Evolutionary conservation across 169 alveolate species (phyloP).

Genomic region (Plasmodium berghei): DNA sequence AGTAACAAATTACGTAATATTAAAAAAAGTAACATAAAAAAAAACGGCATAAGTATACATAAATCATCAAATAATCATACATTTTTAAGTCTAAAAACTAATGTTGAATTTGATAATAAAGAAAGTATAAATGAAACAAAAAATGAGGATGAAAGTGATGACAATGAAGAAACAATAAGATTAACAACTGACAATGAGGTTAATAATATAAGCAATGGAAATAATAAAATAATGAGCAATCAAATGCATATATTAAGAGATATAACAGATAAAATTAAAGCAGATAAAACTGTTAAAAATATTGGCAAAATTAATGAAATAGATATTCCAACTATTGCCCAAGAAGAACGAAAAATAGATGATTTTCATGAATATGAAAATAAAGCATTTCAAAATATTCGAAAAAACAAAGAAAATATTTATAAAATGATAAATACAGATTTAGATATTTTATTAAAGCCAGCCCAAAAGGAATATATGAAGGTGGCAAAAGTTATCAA

Average conservation of each 20-base stretch:
- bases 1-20: constrained; percentile 7
- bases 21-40: not conserved
- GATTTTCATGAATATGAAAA: constrained; percentile 71
- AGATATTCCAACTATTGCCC: constrained; percentile 51
- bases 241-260: constrained; percentile 39
- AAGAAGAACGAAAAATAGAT: constrained; percentile 60
- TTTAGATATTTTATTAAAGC: constrained; percentile 47
- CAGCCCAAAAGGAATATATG: constrained; percentile 70
- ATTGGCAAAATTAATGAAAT: constrained; percentile 12
- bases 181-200: not conserved
- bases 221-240: constrained; percentile 5
- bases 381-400: constrained; percentile 20
- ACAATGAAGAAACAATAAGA: not conserved
- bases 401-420: constrained; percentile 47
- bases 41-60: not conserved
- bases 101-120: not conserved
- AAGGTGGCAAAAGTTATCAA: constrained; percentile 55
- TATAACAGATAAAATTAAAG: constrained; percentile 52
- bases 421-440: constrained; percentile 56
- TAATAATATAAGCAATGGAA: not conserved
- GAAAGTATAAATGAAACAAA: not conserved
- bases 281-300: constrained; percentile 7
- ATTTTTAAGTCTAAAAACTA: constrained; percentile 21
- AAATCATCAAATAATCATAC: constrained; percentile 6
- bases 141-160: constrained; percentile 1